Base-by-base conservation (phyloP, 805 yeast genomes). In the Yamadazyma takamatsuzukensis region DNA sequence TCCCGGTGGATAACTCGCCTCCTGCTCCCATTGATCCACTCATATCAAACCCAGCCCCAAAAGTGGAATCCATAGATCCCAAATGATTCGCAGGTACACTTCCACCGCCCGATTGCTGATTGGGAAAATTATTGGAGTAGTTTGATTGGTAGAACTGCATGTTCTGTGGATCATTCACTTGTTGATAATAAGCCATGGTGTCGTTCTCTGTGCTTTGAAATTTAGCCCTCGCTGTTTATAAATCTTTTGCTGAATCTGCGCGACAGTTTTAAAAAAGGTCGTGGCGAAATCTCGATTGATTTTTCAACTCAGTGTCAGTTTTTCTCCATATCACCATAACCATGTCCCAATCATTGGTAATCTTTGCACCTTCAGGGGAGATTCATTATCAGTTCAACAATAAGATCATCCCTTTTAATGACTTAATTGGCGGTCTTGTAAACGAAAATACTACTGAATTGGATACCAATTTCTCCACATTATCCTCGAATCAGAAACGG, bases 1-100 rank as follows among this genome's bases (percentile, higher is more conserved):
- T 53, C 1, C 98, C 98, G 0, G 77, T 65, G 1, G 86, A 71
- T 30, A 90, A 65, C 33, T 68, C 67, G n/a, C n/a, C n/a, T 39
- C 72, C 61, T 11, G 47, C 47, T 9, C 67, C 69, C 70, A 68
- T 68, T 12, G 50, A 54, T 5, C 72, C 72, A 17, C 64, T 53
- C 14, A 68, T 60, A 36, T 63, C 68, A 19, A 57, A 54, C 21
- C 51, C 53, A 10, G 49, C 42, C 3, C 64, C 68, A 30, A 64
- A 66, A 0, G 56, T 56, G 5, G 53, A 44, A 35, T 63, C 64
- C 70, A 66, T 66, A 12, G 68, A 29, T 7, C 70, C 72, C 49
- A 60, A 37, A 25, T 43, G 42, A 26, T 24, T 24, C 26, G 8
- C 12, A 10, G 26, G 26, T 10, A 10, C 14, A 10, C 19, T 19